Evolutionary conservation across 2,329 filamentous ascomycete species (phyloP).

Genomic region (Stagonosporopsis cucurbitacearum): DNA sequence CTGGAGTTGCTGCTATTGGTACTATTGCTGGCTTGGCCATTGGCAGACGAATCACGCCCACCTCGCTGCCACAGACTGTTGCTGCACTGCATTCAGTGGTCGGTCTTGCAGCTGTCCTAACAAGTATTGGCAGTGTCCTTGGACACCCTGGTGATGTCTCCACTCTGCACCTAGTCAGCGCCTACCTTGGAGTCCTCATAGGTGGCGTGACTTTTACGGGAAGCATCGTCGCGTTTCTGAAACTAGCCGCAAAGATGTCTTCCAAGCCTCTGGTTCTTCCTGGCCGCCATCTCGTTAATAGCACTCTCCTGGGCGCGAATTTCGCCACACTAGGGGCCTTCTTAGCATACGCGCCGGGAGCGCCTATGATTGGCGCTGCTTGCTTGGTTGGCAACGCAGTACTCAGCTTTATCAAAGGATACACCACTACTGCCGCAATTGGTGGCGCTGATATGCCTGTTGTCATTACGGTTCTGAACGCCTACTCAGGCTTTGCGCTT

Average conservation of each 20-base stretch:
- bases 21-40: constrained; percentile 74
- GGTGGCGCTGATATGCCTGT: constrained; percentile 95
- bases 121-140: constrained; percentile 86
- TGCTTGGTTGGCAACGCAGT: constrained; percentile 78
- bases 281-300: constrained; percentile 78
- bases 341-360: constrained; percentile 79
- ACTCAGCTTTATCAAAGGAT: constrained; percentile 84
- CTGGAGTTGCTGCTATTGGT: constrained; percentile 75
- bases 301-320: constrained; percentile 75
- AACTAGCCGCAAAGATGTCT: constrained; percentile 82
- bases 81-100: constrained; percentile 90
- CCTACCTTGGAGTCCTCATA: constrained; percentile 85
- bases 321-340: constrained; percentile 85
- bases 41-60: constrained; percentile 85
- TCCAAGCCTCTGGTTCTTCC: constrained; percentile 76
- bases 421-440: constrained; percentile 85
- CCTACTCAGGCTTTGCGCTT: constrained; percentile 87
- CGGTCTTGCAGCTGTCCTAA: constrained; percentile 85
- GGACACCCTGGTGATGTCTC: constrained; percentile 74
- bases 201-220: constrained; percentile 89
- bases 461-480: constrained; percentile 88
- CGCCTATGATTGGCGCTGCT: constrained; percentile 77
- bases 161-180: constrained; percentile 82
- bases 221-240: constrained; percentile 87
- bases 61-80: constrained; percentile 86